A percentile compares a stretch with the other conserved stretches of the same genome.
phyloP scores from a whole-genome alignment of 2,329 filamentous ascomycete species.

The Fusarium sp. region DNA sequence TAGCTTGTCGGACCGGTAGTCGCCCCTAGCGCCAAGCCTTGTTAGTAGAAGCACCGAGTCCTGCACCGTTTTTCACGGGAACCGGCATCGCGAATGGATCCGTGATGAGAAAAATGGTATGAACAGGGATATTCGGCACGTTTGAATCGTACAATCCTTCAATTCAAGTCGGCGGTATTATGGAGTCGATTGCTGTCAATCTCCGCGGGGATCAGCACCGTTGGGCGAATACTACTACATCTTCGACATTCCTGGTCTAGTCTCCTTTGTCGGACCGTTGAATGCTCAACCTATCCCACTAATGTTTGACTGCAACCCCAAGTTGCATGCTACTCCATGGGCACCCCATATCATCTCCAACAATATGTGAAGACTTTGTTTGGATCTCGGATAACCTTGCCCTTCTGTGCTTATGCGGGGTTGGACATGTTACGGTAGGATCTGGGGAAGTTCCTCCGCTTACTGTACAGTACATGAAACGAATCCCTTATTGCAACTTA shows the following conservation, averaged over 20 bases:
- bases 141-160: background rate
- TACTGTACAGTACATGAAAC: background rate
- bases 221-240: slow-evolving; percentile 5
- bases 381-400: background rate
- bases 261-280: slow-evolving; percentile 21
- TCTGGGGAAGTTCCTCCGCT: background rate
- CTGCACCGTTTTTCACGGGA: slow-evolving; percentile 28
- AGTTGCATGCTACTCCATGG: slow-evolving; percentile 1
- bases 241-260: background rate
- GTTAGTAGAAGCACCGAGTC: slow-evolving; percentile 17
- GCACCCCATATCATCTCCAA: slow-evolving; percentile 9
- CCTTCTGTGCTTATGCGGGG: background rate
- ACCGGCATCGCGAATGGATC: slow-evolving; percentile 16
- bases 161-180: slow-evolving; percentile 19
- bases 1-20: slow-evolving; percentile 27
- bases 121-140: slow-evolving; percentile 3
- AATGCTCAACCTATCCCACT: background rate
- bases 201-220: background rate
- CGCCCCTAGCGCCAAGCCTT: slow-evolving; percentile 19
- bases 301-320: slow-evolving; percentile 4
- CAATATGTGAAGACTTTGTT: background rate
- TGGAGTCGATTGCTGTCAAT: slow-evolving; percentile 6
- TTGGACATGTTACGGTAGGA: background rate
- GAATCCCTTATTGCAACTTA: background rate
- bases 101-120: background rate